Conservation (phyloP, 2,329 filamentous ascomycete species). For the Cladorrhinum sp. region DNA sequence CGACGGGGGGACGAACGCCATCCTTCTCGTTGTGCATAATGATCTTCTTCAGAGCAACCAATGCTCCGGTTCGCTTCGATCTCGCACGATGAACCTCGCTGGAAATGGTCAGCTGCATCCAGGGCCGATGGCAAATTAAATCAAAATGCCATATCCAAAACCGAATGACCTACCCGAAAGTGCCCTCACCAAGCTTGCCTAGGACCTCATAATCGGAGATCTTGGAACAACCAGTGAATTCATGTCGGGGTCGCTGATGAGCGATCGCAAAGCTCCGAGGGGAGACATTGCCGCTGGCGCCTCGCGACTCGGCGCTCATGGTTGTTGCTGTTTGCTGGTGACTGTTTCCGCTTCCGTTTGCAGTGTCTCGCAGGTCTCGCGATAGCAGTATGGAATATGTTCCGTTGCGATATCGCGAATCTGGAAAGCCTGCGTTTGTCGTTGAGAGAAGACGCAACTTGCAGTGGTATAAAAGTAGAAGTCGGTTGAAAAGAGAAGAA, state of each 20-base stretch:
- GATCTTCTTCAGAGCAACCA: constrained; percentile 95
- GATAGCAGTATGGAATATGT: neutral
- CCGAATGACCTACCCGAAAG: constrained; percentile 71
- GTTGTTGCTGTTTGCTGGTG: neutral
- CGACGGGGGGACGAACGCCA: constrained; percentile 56
- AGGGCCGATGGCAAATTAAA: constrained; percentile 28
- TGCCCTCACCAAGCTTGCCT: constrained; percentile 88
- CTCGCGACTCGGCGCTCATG: constrained; percentile 28
- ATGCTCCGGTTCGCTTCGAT: constrained; percentile 67
- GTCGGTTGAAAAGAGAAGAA: constrained; percentile 1
- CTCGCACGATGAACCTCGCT: constrained; percentile 89
- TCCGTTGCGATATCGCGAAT: neutral
- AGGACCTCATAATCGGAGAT: constrained; percentile 77
- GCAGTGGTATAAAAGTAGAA: neutral
- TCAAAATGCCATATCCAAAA: neutral
- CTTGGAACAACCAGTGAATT: constrained; percentile 80
- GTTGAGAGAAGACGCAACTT: neutral
- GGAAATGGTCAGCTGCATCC: constrained; percentile 25
- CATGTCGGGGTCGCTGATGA: constrained; percentile 53
- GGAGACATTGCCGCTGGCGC: constrained; percentile 35
- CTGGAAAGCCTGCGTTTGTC: neutral
- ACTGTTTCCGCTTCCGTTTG: neutral
- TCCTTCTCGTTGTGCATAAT: constrained; percentile 99
- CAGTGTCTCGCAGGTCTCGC: neutral
- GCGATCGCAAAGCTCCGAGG: constrained; percentile 56